Percentiles rank a stretch among this genome's conserved stretches.
Evolutionary conservation across 306 rosid species (phyloP).

Genomic region (Pachyrhizus erosus): DNA sequence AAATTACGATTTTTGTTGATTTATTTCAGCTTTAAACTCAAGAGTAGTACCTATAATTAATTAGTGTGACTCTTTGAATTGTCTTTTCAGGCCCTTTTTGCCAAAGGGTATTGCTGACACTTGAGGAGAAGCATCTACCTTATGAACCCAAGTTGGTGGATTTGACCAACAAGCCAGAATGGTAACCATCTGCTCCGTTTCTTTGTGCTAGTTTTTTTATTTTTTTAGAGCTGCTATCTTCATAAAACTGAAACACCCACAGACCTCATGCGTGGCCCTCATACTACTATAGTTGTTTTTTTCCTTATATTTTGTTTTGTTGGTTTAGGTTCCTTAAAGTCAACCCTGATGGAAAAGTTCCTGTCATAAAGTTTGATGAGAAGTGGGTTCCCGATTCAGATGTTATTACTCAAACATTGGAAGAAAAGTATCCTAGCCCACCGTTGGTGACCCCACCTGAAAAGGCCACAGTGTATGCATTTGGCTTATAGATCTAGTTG

Average conservation of each 20-base stretch:
- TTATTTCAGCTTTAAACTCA: slow-evolving; percentile 23
- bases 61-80: slow-evolving; percentile 25
- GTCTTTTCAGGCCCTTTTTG: slow-evolving; percentile 77
- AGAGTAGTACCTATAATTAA: not conserved
- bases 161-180: slow-evolving; percentile 82
- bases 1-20: slow-evolving; percentile 5
- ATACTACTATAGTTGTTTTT: not conserved
- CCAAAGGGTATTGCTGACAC: slow-evolving; percentile 86
- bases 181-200: slow-evolving; percentile 59
- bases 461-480: slow-evolving; percentile 77
- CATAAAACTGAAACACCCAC: not conserved
- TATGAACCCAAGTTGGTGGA: slow-evolving; percentile 86
- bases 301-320: slow-evolving; percentile 35
- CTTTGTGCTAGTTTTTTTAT: not conserved
- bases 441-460: slow-evolving; percentile 80
- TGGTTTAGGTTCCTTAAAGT: slow-evolving; percentile 75
- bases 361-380: slow-evolving; percentile 75
- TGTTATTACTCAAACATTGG: slow-evolving; percentile 75
- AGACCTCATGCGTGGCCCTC: not conserved
- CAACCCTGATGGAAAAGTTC: slow-evolving; percentile 85
- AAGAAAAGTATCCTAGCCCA: slow-evolving; percentile 90
- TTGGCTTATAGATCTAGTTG: slow-evolving; percentile 8
- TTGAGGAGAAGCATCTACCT: slow-evolving; percentile 89
- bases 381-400: slow-evolving; percentile 96
- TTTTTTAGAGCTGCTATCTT: not conserved